These are phyloP conservation scores for Hibiscus tridactylites DNA, from an alignment of 345 rosid genomes.

Conservation along the genomic window DNA sequence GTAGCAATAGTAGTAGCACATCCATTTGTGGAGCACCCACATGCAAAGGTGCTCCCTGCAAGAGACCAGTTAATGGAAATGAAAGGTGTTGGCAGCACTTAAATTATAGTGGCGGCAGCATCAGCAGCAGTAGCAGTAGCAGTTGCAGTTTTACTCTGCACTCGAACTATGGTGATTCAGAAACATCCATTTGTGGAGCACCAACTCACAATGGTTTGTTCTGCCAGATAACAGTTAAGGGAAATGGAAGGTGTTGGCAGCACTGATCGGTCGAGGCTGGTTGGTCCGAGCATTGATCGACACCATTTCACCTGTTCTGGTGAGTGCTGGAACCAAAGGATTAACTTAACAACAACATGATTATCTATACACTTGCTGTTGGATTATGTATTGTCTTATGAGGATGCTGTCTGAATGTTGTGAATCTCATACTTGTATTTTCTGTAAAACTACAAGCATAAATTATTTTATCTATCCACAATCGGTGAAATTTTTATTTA, in stretches of 20 bases:
- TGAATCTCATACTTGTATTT: neutral
- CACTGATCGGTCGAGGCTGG: slow-evolving; percentile 13
- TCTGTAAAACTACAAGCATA: neutral
- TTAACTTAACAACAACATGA: neutral
- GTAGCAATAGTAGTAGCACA: neutral
- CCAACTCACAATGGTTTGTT: slow-evolving; percentile 32
- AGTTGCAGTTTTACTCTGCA: neutral
- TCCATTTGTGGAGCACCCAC: slow-evolving; percentile 43
- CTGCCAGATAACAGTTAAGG: slow-evolving; percentile 35
- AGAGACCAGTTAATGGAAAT: slow-evolving; percentile 33
- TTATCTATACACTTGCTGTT: neutral
- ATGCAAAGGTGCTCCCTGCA: slow-evolving; percentile 39
- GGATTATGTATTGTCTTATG: neutral
- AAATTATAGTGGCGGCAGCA: neutral
- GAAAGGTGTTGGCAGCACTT: slow-evolving; percentile 59
- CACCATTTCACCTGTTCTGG: too few species aligned
- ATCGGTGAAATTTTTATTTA: neutral
- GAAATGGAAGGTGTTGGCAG: slow-evolving; percentile 57
- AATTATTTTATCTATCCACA: neutral
- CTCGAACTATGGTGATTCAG: neutral
- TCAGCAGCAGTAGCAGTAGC: neutral
- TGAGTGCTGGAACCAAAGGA: neutral
- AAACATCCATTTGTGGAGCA: slow-evolving; percentile 35
- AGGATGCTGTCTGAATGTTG: neutral
- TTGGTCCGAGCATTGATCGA: neutral